Evolutionary conservation across 2,329 filamentous ascomycete species (phyloP), one percentile per base, ranked within the genome.

Genomic region (Gremmenia infestans): DNA sequence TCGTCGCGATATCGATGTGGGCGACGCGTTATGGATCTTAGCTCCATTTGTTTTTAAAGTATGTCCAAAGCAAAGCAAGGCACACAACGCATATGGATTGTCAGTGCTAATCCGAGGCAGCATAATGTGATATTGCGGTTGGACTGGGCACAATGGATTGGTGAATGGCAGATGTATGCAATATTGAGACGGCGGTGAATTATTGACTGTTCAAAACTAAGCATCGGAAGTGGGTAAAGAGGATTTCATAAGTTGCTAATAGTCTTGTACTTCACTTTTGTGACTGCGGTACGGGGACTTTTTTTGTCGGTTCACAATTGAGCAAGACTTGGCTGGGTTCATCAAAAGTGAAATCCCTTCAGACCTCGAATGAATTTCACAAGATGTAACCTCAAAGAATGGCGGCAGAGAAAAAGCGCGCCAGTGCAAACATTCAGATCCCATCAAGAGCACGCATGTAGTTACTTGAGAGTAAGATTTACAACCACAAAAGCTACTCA

Each of bases 1-100:
- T 70, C 65, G 12, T 70, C 65, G 12, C 54, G 53, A 45, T 72
- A 71, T 1, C 62, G 61, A 7, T 61, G 60, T 8, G 65, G 64
- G 9, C 54, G 58, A 8, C 52, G 53, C 14, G 17, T 52, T 23
- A 37, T 58, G 23, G 32, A 12, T 39, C 54, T 46, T 14, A 53
- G 52, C 25, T 32, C 47, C 55, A 57, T 57, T 32, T 25, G 15
- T 40, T 17, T 40, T 17, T 40, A 2, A 8, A 40, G 14, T 40
- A 40, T 32, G 28, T 32, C 9, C 9, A 32, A 32, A 32, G 25
- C 37, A 32, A 32, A 32, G 25, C 37, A 40, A 53, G 48, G 48
- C 51, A 58, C 52, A 32, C n/a, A 39, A 12, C 37, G 46, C 46
- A 35, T 36, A 46, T 48, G 15, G 32, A 40, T 48, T 47, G 3